These are phyloP conservation scores for Physaria fendleri DNA, from an alignment of 345 rosid species.

Conservation along the genomic window DNA sequence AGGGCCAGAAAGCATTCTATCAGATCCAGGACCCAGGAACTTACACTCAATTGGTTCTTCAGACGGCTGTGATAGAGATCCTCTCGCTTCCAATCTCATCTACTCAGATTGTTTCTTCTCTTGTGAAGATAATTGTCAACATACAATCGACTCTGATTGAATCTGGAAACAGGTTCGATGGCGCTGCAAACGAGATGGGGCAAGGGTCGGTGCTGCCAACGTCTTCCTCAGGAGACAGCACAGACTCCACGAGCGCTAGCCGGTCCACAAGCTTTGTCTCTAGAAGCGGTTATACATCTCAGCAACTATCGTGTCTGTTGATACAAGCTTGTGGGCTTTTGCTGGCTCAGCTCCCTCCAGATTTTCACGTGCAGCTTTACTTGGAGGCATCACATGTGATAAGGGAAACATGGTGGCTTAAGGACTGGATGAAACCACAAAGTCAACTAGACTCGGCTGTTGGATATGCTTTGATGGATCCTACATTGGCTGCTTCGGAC, in stretches of 20 bases:
- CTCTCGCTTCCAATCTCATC: constrained; percentile 92
- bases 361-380: constrained; percentile 81
- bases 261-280: too few species aligned
- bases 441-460: constrained; percentile 86
- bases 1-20: constrained; percentile 83
- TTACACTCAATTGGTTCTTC: constrained; percentile 85
- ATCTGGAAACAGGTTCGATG: constrained; percentile 79
- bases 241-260: constrained; percentile 85
- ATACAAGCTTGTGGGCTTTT: constrained; percentile 97
- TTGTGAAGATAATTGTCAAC: constrained; percentile 82
- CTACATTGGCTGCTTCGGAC: constrained; percentile 99
- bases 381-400: constrained; percentile 69
- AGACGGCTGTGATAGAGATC: constrained; percentile 89
- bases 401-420: constrained; percentile 96
- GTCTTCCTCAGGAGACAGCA: constrained; percentile 94
- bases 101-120: constrained; percentile 79
- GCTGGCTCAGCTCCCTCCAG: constrained; percentile 91
- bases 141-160: constrained; percentile 91
- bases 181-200: constrained; percentile 58
- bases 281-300: constrained; percentile 92
- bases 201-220: constrained; percentile 82
- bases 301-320: constrained; percentile 87
- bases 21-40: constrained; percentile 99
- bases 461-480: constrained; percentile 93
- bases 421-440: constrained; percentile 65